Percentiles rank a stretch among this genome's conserved stretches.
These are phyloP conservation scores for Pilobolus umbonatus DNA, from an alignment of 192 early-diverging fungal genomes.

Conservation along the genomic window DNA sequence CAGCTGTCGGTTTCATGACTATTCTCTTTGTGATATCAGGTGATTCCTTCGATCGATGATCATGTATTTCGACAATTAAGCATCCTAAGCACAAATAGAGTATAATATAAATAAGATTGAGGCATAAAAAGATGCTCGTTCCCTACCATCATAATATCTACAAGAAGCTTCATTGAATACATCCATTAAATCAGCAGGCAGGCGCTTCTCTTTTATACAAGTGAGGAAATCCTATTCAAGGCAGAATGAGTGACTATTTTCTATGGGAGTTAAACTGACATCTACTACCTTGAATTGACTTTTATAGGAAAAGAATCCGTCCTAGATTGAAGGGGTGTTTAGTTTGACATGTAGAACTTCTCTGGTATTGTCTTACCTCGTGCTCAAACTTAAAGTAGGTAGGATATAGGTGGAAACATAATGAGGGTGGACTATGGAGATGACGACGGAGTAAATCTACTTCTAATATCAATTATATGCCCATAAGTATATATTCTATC, in stretches of 20 bases:
- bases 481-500: no score
- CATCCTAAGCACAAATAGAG: conserved; percentile 45
- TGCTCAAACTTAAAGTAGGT: conserved; percentile 74
- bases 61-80: conserved; percentile 66
- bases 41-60: conserved; percentile 43
- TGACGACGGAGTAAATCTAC: conserved; percentile 45
- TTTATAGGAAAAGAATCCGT: conserved; percentile 50
- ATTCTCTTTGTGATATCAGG: conserved; percentile 32
- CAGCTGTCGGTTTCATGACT: conserved; percentile 43
- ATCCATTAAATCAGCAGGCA: conserved; percentile 65
- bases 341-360: neutral
- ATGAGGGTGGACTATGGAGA: conserved; percentile 50
- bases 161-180: conserved; percentile 58
- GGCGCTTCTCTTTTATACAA: conserved; percentile 41
- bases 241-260: neutral
- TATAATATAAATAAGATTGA: neutral
- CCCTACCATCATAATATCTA: conserved; percentile 44
- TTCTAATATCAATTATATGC: no score
- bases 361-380: conserved; percentile 29
- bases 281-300: conserved; percentile 50
- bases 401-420: conserved; percentile 60
- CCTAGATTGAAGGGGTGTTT: conserved; percentile 19
- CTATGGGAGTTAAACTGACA: neutral
- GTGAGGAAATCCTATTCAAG: conserved; percentile 51
- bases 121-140: neutral